Evolutionary conservation across 2,329 filamentous ascomycete genomes (phyloP), one percentile per base, ranked within the genome.

Genomic region (Trichoderma endophyticum): DNA sequence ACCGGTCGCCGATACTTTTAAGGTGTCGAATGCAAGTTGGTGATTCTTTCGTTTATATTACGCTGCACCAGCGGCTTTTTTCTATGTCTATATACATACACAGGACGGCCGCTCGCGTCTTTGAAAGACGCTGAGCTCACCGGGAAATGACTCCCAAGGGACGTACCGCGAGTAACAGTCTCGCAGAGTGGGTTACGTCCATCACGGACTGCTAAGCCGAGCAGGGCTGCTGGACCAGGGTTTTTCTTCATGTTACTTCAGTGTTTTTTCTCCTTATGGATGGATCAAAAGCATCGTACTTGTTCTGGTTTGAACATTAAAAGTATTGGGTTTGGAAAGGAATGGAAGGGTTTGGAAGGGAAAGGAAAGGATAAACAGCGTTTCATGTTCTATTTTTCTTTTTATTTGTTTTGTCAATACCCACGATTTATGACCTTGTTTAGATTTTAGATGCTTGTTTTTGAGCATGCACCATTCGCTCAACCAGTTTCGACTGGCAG

Each of bases 1-100:
- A 69, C 77, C 12, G 73, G 73, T 70, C 75, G 74, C 63, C 72
- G 75, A 70, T 73, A 72, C 59, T 80, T 79, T 64, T 71, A 30
- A 71, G 59, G 39, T 78, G 78, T 75, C 79, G 79, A 12, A 64
- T 32, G 6, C 15, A 73, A 61, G 75, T 77, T 28, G 26, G 57
- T 57, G 24, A 15, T 64, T 64, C 66, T 70, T 21, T 70, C 67
- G 30, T 70, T 70, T 62, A 30, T 56, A 43, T 64, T 34, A 54
- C n/a, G 34, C 60, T 18, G 63, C 12, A 14, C 21, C 24, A 34
- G 67, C 26, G 24, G 6, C 15, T 69, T 69, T 34, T 43, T 24
- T 34, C 48, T 60, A 32, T 70, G 21, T 70, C 21, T 67, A 57
- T 57, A 64, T 34, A 70, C 26, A 70, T 28, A 61, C 34, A 60